Percentiles rank a stretch among this genome's conserved stretches.
phyloP scores from a whole-genome alignment of 805 yeast species.

The Cyberlindnera meyerae region DNA sequence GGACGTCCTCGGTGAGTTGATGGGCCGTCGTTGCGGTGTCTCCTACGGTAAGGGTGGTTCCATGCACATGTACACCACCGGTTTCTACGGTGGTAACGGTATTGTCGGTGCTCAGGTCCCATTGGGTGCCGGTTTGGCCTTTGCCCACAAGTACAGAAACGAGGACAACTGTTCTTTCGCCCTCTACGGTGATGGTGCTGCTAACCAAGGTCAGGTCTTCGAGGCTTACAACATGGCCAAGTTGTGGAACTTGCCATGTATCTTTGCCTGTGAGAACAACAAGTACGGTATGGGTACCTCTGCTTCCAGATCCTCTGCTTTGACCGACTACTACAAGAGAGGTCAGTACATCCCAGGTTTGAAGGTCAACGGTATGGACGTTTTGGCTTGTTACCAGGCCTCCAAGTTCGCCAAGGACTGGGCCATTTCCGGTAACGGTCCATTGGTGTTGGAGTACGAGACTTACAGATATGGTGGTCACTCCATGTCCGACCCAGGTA shows the following conservation, averaged over 20 bases:
- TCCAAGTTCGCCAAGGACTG: slow-evolving; percentile 96
- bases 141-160: slow-evolving; percentile 91
- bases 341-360: slow-evolving; percentile 99
- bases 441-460: slow-evolving; percentile 92
- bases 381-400: slow-evolving; percentile 90
- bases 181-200: slow-evolving; percentile 98
- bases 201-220: slow-evolving; percentile 98
- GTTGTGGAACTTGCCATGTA: slow-evolving; percentile 92
- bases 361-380: slow-evolving; percentile 98
- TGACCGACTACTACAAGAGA: slow-evolving; percentile 96
- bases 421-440: slow-evolving; percentile 91
- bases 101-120: slow-evolving; percentile 99
- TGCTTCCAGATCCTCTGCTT: slow-evolving; percentile 93
- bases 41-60: slow-evolving; percentile 99
- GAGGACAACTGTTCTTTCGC: slow-evolving; percentile 80
- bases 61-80: slow-evolving; percentile 96
- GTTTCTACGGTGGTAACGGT: slow-evolving; percentile 99
- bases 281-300: slow-evolving; percentile 99
- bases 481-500: slow-evolving; percentile 99
- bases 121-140: slow-evolving; percentile 96
- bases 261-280: slow-evolving; percentile 97
- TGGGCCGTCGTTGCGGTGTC: slow-evolving; percentile 95
- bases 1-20: slow-evolving; percentile 87
- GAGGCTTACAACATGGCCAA: slow-evolving; percentile 99
- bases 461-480: slow-evolving; percentile 99